Conservation (phyloP, 495 filamentous ascomycete species). For the Amniculicola lignicola region DNA sequence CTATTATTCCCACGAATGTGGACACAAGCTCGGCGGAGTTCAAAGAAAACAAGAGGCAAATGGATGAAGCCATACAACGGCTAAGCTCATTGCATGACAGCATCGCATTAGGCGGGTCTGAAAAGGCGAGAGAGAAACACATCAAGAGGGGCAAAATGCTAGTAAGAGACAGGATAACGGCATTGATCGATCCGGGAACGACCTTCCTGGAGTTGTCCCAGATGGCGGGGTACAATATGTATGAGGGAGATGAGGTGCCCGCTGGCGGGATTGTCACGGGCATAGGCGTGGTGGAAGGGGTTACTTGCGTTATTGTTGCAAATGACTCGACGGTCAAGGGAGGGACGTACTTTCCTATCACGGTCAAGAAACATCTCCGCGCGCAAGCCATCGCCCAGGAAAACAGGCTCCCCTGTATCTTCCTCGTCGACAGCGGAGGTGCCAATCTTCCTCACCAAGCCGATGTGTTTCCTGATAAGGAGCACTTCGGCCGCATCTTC, state of each 20-base stretch:
- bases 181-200: conserved; percentile 82
- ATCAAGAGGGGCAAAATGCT: conserved; percentile 89
- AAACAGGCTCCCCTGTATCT: conserved; percentile 85
- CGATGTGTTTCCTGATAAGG: conserved; percentile 91
- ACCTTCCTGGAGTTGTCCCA: conserved; percentile 89
- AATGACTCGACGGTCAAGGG: conserved; percentile 99
- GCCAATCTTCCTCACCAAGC: conserved; percentile 95
- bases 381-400: conserved; percentile 89
- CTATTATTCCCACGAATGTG: conserved; percentile 68
- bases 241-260: conserved; percentile 79
- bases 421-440: conserved; percentile 93
- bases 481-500: conserved; percentile 97
- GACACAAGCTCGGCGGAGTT: conserved; percentile 76
- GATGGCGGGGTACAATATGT: conserved; percentile 81
- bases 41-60: conserved; percentile 74
- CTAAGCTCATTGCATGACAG: conserved; percentile 66
- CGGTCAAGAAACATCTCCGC: conserved; percentile 94
- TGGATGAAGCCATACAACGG: conserved; percentile 65
- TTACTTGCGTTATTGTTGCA: conserved; percentile 89
- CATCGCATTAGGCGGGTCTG: conserved; percentile 71
- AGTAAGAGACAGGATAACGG: conserved; percentile 81
- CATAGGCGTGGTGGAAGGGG: conserved; percentile 84
- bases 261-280: conserved; percentile 92
- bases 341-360: conserved; percentile 98
- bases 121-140: conserved; percentile 88